phyloP scores from a whole-genome alignment of 495 filamentous ascomycete species.

The Daldinia grandis region DNA sequence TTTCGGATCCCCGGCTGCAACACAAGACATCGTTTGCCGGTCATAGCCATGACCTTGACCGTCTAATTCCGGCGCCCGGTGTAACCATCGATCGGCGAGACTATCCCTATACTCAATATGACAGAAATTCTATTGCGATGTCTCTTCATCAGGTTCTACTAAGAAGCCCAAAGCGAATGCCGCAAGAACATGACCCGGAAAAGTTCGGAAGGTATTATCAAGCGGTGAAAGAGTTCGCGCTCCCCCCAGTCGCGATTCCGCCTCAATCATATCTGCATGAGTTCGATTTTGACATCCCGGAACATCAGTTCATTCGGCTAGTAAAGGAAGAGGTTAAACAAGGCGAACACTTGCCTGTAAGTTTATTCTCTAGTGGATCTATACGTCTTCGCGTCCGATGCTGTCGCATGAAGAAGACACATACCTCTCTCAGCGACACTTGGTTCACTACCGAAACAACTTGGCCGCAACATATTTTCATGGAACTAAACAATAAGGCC shows the following conservation, averaged over 20 bases:
- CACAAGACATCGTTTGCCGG: background rate
- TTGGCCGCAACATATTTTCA: conserved; percentile 78
- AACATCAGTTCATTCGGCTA: conserved; percentile 39
- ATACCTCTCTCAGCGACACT: conserved; percentile 44
- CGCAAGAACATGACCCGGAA: conserved; percentile 26
- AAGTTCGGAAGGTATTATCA: conserved; percentile 56
- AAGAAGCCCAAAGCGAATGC: conserved; percentile 61
- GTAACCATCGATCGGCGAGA: conserved; percentile 35
- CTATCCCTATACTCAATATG: conserved; percentile 51
- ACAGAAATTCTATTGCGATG: conserved; percentile 54
- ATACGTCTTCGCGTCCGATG: conserved; percentile 53
- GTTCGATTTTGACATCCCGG: conserved; percentile 45
- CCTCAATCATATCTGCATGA: conserved; percentile 41
- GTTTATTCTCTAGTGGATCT: conserved; percentile 49
- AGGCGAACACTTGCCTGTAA: conserved; percentile 39
- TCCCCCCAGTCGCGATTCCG: conserved; percentile 51
- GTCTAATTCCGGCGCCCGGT: conserved; percentile 49
- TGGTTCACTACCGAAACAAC: conserved; percentile 70
- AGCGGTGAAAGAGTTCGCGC: conserved; percentile 54
- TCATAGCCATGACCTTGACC: background rate
- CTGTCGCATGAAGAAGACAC: conserved; percentile 31
- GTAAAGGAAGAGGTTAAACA: conserved; percentile 18
- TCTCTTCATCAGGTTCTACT: conserved; percentile 67
- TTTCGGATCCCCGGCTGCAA: background rate
- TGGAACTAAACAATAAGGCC: conserved; percentile 70